phyloP scores from a whole-genome alignment of 176 grass and related monocot species.

The Metroxylon sagu region DNA sequence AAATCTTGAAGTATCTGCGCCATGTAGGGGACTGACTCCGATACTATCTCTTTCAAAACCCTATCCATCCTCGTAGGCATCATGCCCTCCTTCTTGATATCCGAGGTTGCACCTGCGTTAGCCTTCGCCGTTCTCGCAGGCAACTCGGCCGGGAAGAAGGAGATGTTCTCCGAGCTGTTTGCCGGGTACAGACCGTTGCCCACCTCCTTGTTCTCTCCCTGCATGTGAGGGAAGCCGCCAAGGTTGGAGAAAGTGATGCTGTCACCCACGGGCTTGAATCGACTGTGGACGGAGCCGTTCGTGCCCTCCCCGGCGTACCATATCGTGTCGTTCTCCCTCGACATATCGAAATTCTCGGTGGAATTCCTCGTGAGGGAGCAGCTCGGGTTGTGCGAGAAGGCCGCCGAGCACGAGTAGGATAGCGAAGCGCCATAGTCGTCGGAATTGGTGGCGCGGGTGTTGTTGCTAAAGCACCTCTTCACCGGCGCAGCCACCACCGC shows the following conservation, averaged over 20 bases:
- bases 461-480: conserved; percentile 63
- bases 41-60: conserved; percentile 58
- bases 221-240: conserved; percentile 9
- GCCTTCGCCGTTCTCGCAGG: conserved; percentile 39
- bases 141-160: conserved; percentile 83
- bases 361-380: conserved; percentile 93
- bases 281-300: conserved; percentile 94
- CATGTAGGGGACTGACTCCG: conserved; percentile 42
- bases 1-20: conserved; percentile 69
- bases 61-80: conserved; percentile 38
- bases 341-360: conserved; percentile 76
- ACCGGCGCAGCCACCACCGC: conserved; percentile 9
- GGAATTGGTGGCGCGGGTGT: conserved; percentile 63
- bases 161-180: conserved; percentile 25
- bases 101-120: conserved; percentile 38
- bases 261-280: conserved; percentile 94
- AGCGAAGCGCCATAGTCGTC: conserved; percentile 58
- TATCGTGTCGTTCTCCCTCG: conserved; percentile 40
- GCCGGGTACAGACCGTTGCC: conserved; percentile 5
- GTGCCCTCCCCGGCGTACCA: conserved; percentile 83
- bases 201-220: conserved; percentile 12
- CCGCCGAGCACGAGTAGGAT: conserved; percentile 84
- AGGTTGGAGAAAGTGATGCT: conserved; percentile 66
- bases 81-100: conserved; percentile 36
- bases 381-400: conserved; percentile 96